Conservation (phyloP, 768 basidiomycete species). For the Pleurotus citrinopileatus region DNA sequence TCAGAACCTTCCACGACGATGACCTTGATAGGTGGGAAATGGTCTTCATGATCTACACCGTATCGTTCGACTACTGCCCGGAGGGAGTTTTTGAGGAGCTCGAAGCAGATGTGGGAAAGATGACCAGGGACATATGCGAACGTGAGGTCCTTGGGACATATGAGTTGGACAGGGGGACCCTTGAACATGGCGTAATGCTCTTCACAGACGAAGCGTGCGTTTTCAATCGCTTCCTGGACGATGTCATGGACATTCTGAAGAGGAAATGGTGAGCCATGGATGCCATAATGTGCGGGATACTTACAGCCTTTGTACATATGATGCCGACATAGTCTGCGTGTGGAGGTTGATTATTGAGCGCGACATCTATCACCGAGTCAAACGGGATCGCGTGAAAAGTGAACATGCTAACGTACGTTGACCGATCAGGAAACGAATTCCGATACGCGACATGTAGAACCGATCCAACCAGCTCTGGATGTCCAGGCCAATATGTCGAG, state of each 20-base stretch:
- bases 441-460: conserved; percentile 95
- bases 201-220: conserved; percentile 92
- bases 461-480: conserved; percentile 96
- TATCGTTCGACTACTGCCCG: conserved; percentile 94
- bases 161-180: conserved; percentile 93
- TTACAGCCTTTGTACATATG: conserved; percentile 87
- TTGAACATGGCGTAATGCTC: conserved; percentile 96
- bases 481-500: conserved; percentile 72
- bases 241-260: conserved; percentile 90
- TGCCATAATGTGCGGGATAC: conserved; percentile 26
- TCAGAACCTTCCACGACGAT: conserved; percentile 97
- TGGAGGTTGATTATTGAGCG: conserved; percentile 87
- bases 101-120: conserved; percentile 94
- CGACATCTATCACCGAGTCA: conserved; percentile 62
- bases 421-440: conserved; percentile 95
- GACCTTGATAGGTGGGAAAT: conserved; percentile 89
- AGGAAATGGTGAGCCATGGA: background rate
- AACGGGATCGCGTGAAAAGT: conserved; percentile 3
- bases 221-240: conserved; percentile 97
- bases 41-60: conserved; percentile 75
- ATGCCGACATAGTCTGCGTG: conserved; percentile 95
- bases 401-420: conserved; percentile 62
- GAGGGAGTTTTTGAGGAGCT: conserved; percentile 95
- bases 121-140: conserved; percentile 98
- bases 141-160: conserved; percentile 81